Conservation (phyloP, 257 asterid species). For the Nicotiana tabacum region DNA sequence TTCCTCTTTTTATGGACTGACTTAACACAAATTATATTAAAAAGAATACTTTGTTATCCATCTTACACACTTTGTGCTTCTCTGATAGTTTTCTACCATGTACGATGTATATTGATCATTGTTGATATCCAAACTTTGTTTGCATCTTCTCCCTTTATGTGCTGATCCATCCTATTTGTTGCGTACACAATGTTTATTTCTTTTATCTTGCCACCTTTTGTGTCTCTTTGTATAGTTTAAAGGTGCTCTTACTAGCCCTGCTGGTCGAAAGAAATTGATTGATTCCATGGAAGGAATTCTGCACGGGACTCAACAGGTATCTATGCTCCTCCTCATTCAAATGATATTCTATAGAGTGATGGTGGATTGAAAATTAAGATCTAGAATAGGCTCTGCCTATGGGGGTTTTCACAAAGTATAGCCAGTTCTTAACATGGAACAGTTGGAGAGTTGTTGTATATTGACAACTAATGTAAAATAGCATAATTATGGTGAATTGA, state of each 20-base stretch:
- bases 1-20: not conserved
- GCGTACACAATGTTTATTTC: not conserved
- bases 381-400: not conserved
- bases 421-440: not conserved
- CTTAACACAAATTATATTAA: not conserved
- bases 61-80: not conserved
- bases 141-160: not conserved
- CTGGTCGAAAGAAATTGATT: constrained; percentile 59
- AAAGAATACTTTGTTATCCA: not conserved
- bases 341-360: not conserved
- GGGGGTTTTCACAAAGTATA: not conserved
- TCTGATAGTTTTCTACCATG: not conserved
- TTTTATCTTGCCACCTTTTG: constrained; percentile 1
- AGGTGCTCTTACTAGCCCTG: constrained; percentile 61
- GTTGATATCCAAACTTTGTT: not conserved
- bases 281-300: constrained; percentile 68
- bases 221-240: constrained; percentile 50
- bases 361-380: not conserved
- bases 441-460: not conserved
- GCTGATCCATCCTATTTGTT: not conserved
- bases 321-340: not conserved
- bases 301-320: constrained; percentile 71
- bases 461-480: not conserved
- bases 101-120: not conserved
- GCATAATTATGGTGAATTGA: not conserved